Evolutionary conservation across 495 filamentous ascomycete genomes (phyloP).

Genomic region (Saxophila tyrrhenica): DNA sequence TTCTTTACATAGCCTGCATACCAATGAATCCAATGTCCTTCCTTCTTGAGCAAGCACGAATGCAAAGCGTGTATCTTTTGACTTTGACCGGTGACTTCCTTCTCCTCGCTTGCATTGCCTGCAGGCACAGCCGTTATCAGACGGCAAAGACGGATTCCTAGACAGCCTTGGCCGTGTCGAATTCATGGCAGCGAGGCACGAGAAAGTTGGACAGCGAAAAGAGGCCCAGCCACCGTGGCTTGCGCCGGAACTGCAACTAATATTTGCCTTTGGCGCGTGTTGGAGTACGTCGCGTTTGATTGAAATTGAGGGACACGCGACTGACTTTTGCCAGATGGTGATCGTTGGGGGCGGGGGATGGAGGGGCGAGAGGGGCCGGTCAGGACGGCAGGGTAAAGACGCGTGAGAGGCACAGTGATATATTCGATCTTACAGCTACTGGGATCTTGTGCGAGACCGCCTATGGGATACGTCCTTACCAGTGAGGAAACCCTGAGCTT

Average conservation of each 20-base stretch:
- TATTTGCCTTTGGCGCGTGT: neutral
- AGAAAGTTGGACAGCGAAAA: neutral
- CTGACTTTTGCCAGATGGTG: too few relatives aligned
- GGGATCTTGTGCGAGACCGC: too few relatives aligned
- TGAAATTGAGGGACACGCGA: neutral
- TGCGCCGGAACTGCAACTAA: neutral
- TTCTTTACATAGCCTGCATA: conserved; percentile 16
- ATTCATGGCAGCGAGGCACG: too few relatives aligned
- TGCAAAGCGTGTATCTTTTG: too few relatives aligned
- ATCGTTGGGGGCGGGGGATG: too few relatives aligned
- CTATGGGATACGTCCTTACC: too few relatives aligned
- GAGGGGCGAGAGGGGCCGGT: neutral
- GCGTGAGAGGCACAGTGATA: too few relatives aligned
- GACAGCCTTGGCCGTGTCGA: neutral
- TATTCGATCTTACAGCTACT: too few relatives aligned
- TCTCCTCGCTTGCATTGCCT: too few relatives aligned
- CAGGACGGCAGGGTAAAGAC: neutral
- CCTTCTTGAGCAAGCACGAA: too few relatives aligned
- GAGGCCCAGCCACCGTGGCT: neutral
- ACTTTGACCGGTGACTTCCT: too few relatives aligned
- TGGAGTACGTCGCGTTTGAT: neutral
- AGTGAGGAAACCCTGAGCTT: neutral
- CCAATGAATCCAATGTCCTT: too few relatives aligned
- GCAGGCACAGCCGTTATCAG: neutral
- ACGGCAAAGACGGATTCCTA: neutral